Conservation (phyloP, 2,329 filamentous ascomycete genomes). For the Sphaceloma murrayae region DNA sequence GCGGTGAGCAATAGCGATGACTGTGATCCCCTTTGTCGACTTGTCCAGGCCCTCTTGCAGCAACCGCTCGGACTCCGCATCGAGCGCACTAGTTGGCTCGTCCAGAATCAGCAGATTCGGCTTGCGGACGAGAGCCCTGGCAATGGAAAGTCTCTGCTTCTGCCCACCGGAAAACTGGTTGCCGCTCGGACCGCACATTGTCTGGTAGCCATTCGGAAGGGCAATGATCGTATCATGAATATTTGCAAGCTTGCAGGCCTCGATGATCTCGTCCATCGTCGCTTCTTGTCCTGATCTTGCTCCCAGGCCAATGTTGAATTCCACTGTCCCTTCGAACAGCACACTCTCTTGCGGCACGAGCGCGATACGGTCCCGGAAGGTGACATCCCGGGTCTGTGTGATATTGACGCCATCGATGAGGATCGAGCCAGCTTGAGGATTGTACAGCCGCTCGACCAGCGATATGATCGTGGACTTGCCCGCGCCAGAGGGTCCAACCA, state of each 20-base stretch:
- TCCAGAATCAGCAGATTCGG: constrained; percentile 35
- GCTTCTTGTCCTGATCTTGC: constrained; percentile 47
- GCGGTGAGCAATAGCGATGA: constrained; percentile 39
- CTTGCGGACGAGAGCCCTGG: constrained; percentile 35
- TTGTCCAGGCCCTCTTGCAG: constrained; percentile 34
- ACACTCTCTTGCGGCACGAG: constrained; percentile 42
- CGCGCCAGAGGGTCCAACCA: constrained; percentile 35
- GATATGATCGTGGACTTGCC: constrained; percentile 35
- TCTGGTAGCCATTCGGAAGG: constrained; percentile 57
- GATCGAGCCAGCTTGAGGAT: constrained; percentile 54
- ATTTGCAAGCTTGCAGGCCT: constrained; percentile 57
- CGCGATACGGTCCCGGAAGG: constrained; percentile 36
- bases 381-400: constrained; percentile 27
- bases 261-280: constrained; percentile 52
- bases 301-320: constrained; percentile 31
- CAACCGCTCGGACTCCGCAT: constrained; percentile 35
- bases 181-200: constrained; percentile 37
- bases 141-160: constrained; percentile 35
- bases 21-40: constrained; percentile 27
- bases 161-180: constrained; percentile 37
- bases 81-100: constrained; percentile 36
- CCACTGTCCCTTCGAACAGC: constrained; percentile 38
- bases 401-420: constrained; percentile 40
- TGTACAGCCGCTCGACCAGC: constrained; percentile 45
- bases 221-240: constrained; percentile 58